phyloP scores from a whole-genome alignment of 257 asterid species.

The Gynochthodes officinalis region DNA sequence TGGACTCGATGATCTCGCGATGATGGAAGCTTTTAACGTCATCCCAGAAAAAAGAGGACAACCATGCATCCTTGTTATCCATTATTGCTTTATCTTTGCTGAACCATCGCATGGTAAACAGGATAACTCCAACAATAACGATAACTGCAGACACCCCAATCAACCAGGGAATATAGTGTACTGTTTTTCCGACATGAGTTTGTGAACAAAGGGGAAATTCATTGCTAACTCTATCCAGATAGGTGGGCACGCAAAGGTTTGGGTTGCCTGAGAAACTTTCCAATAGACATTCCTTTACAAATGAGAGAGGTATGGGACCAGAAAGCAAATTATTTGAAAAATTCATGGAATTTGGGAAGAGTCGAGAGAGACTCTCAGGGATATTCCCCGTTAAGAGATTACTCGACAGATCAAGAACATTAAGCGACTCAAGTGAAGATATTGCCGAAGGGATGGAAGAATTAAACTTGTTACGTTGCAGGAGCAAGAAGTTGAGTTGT shows the following conservation, averaged over 20 bases:
- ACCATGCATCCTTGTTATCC: slow-evolving; percentile 43
- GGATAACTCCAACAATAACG: slow-evolving; percentile 40
- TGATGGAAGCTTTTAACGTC: slow-evolving; percentile 78
- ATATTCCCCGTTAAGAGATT: slow-evolving; percentile 53
- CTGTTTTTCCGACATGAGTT: slow-evolving; percentile 29
- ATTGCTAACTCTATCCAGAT: slow-evolving; percentile 18
- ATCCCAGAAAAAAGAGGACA: slow-evolving; percentile 54
- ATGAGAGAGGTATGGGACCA: slow-evolving; percentile 59
- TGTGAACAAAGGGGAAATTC: slow-evolving; percentile 42
- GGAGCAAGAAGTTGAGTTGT: slow-evolving; percentile 52
- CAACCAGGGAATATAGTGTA: slow-evolving; percentile 46
- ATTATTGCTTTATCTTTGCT: slow-evolving; percentile 31
- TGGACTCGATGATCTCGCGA: slow-evolving; percentile 59
- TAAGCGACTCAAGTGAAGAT: slow-evolving; percentile 50
- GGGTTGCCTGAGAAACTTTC: slow-evolving; percentile 74
- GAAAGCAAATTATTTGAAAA: slow-evolving; percentile 73
- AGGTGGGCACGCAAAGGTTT: slow-evolving; percentile 46
- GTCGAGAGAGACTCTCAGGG: slow-evolving; percentile 44
- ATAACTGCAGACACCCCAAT: slow-evolving; percentile 44
- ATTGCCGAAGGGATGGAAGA: slow-evolving; percentile 71
- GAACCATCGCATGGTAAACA: slow-evolving; percentile 52
- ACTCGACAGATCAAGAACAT: slow-evolving; percentile 69
- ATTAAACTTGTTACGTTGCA: slow-evolving; percentile 56
- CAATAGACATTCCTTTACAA: slow-evolving; percentile 55
- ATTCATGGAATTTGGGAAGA: slow-evolving; percentile 70